A percentile compares a stretch with the other conserved stretches of the same genome.
Evolutionary conservation across 23 red algal genomes (phyloP).

Genomic region (Gracilaria domingensis): DNA sequence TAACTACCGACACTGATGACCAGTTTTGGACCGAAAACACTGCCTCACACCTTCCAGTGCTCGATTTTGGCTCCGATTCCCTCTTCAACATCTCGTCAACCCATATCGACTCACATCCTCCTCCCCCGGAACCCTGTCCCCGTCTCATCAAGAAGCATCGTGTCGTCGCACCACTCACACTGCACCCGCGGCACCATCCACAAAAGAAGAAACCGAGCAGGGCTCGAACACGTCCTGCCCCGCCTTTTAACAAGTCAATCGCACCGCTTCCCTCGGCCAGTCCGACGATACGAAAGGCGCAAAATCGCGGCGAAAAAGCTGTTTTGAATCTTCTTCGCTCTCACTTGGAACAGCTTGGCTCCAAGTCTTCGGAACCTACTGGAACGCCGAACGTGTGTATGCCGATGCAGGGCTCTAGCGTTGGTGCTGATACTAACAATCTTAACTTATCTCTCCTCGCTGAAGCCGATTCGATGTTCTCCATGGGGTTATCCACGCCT

Average conservation of each 20-base stretch:
- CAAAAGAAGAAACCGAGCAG: slow-evolving; percentile 8
- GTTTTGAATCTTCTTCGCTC: slow-evolving; percentile 23
- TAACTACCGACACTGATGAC: not conserved
- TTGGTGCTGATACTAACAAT: slow-evolving; percentile 9
- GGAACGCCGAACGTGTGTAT: too few species aligned
- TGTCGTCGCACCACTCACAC: not conserved
- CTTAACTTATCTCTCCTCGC: not conserved
- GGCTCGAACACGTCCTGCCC: not conserved
- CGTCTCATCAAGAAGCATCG: not conserved
- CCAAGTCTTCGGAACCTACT: not conserved
- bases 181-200: not conserved
- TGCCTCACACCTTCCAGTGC: slow-evolving; percentile 3
- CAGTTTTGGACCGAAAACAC: slow-evolving; percentile 21
- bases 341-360: slow-evolving; percentile 21
- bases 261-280: not conserved
- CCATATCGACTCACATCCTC: not conserved
- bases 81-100: slow-evolving; percentile 7
- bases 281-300: not conserved
- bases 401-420: not conserved
- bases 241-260: slow-evolving; percentile 10
- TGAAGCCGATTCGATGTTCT: not conserved
- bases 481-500: not conserved
- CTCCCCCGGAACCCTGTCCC: not conserved
- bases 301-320: slow-evolving; percentile 9
- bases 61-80: slow-evolving; percentile 18